A percentile compares a stretch with the other conserved stretches of the same genome.
These are phyloP conservation scores for Leccinum longicurvipes DNA, from an alignment of 768 basidiomycete species.

Conservation along the genomic window DNA sequence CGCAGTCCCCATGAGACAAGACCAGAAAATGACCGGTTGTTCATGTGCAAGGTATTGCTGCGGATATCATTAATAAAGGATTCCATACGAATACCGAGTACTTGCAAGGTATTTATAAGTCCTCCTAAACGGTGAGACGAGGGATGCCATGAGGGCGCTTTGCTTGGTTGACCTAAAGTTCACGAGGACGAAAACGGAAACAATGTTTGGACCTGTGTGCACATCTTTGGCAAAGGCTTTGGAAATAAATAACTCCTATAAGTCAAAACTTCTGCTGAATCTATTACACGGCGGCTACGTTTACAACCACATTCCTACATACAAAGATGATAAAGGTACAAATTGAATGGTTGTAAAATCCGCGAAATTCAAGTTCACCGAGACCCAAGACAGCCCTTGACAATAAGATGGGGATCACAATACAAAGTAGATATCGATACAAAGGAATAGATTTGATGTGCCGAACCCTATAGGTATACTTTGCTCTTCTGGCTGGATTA, in stretches of 20 bases:
- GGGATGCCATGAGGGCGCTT: slow-evolving; percentile 24
- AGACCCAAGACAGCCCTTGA: not conserved
- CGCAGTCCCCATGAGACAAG: slow-evolving; percentile 66
- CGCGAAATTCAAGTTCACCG: not conserved
- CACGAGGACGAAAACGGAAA: slow-evolving; percentile 13
- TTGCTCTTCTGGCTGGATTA: not conserved
- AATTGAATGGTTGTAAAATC: not conserved
- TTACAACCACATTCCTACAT: not conserved
- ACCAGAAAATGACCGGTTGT: slow-evolving; percentile 87
- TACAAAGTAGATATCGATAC: not conserved
- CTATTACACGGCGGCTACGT: no score
- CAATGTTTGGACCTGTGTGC: slow-evolving; percentile 22
- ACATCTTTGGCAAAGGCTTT: slow-evolving; percentile 22
- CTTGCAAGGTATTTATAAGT: slow-evolving; percentile 31
- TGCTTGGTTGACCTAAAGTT: not conserved
- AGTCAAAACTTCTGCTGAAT: not conserved
- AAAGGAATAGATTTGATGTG: not conserved
- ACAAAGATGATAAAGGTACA: not conserved
- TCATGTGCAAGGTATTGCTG: slow-evolving; percentile 93
- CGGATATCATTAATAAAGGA: not conserved
- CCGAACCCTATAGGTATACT: not conserved
- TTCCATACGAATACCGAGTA: not conserved
- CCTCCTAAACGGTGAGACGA: slow-evolving; percentile 28
- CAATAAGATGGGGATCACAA: not conserved
- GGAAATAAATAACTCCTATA: slow-evolving; percentile 20